Conservation (phyloP, 2,329 filamentous ascomycete genomes). For the Chaetomium strumarium region DNA sequence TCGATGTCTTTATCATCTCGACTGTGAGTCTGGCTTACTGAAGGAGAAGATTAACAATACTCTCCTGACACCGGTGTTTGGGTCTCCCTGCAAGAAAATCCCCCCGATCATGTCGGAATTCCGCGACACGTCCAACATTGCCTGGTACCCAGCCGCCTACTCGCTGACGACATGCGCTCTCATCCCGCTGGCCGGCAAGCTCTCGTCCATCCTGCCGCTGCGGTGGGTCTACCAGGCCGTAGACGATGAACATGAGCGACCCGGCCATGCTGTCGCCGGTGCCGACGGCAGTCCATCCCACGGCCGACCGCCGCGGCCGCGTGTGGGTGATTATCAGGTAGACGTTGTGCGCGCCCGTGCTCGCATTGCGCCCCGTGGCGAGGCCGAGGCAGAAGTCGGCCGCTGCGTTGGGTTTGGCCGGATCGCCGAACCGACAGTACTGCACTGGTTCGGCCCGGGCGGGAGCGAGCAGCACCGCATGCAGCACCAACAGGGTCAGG, state of each 20-base stretch:
- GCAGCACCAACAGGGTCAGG: no score
- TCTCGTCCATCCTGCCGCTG: not conserved
- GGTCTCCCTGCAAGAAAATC: no score
- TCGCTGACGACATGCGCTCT: not conserved
- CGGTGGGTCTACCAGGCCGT: conserved; percentile 10
- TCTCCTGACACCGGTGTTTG: no score
- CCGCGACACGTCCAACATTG: not conserved
- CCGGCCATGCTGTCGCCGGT: conserved; percentile 17
- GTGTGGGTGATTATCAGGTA: conserved; percentile 9
- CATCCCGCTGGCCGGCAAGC: not conserved
- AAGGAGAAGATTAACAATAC: no score
- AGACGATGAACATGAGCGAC: conserved; percentile 20
- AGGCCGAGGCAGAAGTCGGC: conserved; percentile 17
- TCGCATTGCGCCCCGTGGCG: conserved; percentile 4
- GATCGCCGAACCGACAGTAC: conserved; percentile 14
- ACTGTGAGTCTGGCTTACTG: not conserved
- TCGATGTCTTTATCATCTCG: not conserved
- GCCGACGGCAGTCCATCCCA: conserved; percentile 21
- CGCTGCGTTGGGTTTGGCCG: not conserved
- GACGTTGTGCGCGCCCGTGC: conserved; percentile 10
- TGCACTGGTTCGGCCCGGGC: conserved; percentile 9
- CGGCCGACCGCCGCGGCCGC: conserved; percentile 1
- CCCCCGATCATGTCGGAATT: not conserved
- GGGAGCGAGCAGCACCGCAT: no score
- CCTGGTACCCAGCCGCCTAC: conserved; percentile 1